Percentiles rank a stretch among this genome's conserved stretches.
Conservation (phyloP, 1,284 basidiomycete species). For the Ceratobasidium sp. region DNA sequence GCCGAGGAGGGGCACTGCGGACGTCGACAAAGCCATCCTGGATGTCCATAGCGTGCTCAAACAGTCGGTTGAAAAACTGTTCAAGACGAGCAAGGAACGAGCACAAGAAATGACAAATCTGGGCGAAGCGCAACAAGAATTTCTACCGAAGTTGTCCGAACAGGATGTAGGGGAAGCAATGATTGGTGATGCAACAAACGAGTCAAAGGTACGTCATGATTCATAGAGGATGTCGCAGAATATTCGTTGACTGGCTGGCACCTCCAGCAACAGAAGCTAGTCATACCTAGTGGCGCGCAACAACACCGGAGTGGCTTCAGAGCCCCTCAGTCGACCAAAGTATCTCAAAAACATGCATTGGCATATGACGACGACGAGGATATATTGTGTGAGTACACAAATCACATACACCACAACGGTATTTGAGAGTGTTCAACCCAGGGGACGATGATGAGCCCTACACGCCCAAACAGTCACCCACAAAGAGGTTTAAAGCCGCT, state of each 20-base stretch:
- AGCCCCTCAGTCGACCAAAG: neutral
- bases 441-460: neutral
- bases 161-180: neutral
- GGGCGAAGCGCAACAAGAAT: neutral
- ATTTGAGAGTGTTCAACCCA: neutral
- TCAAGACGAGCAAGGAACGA: neutral
- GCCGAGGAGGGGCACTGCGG: neutral
- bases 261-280: neutral
- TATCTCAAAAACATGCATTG: neutral
- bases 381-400: neutral
- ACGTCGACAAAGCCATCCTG: neutral
- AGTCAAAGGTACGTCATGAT: neutral
- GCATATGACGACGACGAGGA: neutral
- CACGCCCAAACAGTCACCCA: neutral
- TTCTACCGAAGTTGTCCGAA: neutral
- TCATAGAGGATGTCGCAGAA: neutral
- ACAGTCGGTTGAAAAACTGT: neutral
- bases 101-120: neutral
- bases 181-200: neutral
- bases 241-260: neutral
- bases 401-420: neutral
- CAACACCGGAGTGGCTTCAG: neutral
- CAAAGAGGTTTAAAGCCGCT: neutral
- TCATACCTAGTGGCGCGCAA: neutral
- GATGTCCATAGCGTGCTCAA: neutral